Percentiles rank a stretch among this genome's conserved stretches.
Evolutionary conservation across 768 basidiomycete species (phyloP).

Genomic region (Suillus paluster): DNA sequence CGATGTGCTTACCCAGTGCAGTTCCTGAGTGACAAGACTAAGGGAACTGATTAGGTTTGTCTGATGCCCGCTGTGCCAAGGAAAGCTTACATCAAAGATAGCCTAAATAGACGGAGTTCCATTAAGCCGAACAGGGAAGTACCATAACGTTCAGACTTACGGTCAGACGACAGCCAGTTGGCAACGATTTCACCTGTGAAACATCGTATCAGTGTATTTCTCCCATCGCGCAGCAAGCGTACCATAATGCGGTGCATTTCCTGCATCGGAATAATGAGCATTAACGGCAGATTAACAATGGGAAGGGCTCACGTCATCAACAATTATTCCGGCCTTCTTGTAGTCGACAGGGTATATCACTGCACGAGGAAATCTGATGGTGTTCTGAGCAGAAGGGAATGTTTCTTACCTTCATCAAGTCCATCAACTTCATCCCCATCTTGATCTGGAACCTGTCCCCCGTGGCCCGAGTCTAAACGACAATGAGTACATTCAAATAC

Average conservation of each 20-base stretch:
- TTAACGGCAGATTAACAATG: background rate
- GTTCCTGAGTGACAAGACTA: conserved; percentile 55
- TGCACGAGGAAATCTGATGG: conserved; percentile 24
- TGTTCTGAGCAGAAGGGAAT: background rate
- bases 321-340: conserved; percentile 73
- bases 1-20: conserved; percentile 41
- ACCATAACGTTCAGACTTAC: conserved; percentile 24
- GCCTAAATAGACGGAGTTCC: conserved; percentile 23
- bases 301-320: conserved; percentile 67
- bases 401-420: conserved; percentile 67
- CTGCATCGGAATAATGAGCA: conserved; percentile 26
- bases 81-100: conserved; percentile 52
- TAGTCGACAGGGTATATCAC: conserved; percentile 92
- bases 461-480: conserved; percentile 86
- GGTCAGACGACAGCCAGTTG: conserved; percentile 70
- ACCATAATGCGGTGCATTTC: conserved; percentile 49
- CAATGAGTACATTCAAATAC: background rate
- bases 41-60: conserved; percentile 3
- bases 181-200: conserved; percentile 54
- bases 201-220: background rate
- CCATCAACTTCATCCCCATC: conserved; percentile 84
- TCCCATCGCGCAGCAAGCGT: conserved; percentile 2
- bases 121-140: too few relatives aligned
- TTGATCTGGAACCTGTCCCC: conserved; percentile 83
- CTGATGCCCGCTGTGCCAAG: background rate